Conservation (phyloP, 257 asterid genomes). For the Misopates orontium region DNA sequence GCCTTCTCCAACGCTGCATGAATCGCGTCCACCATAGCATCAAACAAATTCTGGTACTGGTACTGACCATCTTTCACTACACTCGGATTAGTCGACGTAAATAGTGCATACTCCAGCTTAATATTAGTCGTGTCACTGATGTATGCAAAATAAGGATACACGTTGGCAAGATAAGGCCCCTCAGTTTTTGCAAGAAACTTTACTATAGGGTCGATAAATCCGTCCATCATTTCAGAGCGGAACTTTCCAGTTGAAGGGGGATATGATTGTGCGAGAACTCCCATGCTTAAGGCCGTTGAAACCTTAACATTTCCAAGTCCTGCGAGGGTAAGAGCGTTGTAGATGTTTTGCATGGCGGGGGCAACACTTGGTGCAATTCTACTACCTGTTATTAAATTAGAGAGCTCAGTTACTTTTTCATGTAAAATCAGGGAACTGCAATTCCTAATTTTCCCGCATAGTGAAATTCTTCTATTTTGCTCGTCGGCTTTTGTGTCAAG, state of each 20-base stretch:
- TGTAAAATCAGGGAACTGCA: too few species aligned
- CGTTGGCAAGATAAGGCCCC: constrained; percentile 35
- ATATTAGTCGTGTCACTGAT: neutral
- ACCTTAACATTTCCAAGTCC: constrained; percentile 29
- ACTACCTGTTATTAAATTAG: too few species aligned
- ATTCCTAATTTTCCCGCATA: too few species aligned
- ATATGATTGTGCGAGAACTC: constrained; percentile 26
- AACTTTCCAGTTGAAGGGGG: constrained; percentile 38
- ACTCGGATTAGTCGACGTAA: neutral
- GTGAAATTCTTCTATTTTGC: too few species aligned
- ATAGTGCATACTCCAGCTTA: constrained; percentile 33
- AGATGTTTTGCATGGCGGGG: constrained; percentile 34
- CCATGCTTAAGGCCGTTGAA: constrained; percentile 31
- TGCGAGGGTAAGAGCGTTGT: constrained; percentile 4
- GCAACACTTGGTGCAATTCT: constrained; percentile 21
- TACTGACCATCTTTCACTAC: constrained; percentile 26
- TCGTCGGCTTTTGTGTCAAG: too few species aligned
- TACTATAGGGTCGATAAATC: constrained; percentile 26
- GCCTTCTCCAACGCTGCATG: constrained; percentile 43
- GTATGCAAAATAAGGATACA: constrained; percentile 40
- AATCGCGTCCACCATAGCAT: constrained; percentile 42
- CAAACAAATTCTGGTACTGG: constrained; percentile 36
- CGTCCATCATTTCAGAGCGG: neutral
- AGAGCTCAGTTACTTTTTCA: too few species aligned
- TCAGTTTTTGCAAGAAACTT: constrained; percentile 11